Base-by-base conservation (phyloP, 768 basidiomycete species). In the Leccinum rimulosum region DNA sequence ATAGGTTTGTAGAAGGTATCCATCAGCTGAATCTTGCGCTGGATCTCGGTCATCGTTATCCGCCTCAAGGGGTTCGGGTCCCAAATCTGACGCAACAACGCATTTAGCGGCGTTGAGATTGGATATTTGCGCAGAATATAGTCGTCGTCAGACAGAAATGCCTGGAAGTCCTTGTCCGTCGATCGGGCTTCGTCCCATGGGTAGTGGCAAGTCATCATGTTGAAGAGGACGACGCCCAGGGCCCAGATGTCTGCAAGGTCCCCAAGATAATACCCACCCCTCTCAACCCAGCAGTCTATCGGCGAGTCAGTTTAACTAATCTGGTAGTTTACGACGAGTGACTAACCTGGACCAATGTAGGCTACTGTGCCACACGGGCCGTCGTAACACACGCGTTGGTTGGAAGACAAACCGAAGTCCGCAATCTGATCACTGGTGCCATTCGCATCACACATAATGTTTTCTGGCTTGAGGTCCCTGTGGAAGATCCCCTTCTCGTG, bases 181-280 rank as follows among this genome's bases (percentile, higher is more conserved):
- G 3, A 17, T 0, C 14, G 40, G 1, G 67, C 65, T 38, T 57
- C 65, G 3, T 61, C 57, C 67, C 67, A 68, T 8, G 67, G 65
- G 27, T 31, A 61, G n/a, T 27, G 43, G 14, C 85, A 84, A 55
- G 87, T 86, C 54, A 90, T 84, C 76, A 96, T 84, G 74, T 93
- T 95, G 68, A 88, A 83, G 52, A 96, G 82, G 63, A 96, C 90
- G 54, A 96, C 81, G 12, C 88, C 89, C 22, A 90, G 71, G 15
- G 88, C 79, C 89, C 89, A 91, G 59, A 89, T 77, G 63, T 91
- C 88, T 15, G 27, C 79, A 27, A 68, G 27, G 43, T 59, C 56
- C 1, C 62, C 58, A n/a, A 66, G 59, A 45, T 65, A 67, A 2
- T 7, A 38, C 2, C 52, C 61, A 31, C 75, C 66, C 40, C 74